Percentiles rank a stretch among this genome's conserved stretches.
Evolutionary conservation across 2,329 filamentous ascomycete genomes (phyloP).

Genomic region (Myriosclerotinia scirpicola): DNA sequence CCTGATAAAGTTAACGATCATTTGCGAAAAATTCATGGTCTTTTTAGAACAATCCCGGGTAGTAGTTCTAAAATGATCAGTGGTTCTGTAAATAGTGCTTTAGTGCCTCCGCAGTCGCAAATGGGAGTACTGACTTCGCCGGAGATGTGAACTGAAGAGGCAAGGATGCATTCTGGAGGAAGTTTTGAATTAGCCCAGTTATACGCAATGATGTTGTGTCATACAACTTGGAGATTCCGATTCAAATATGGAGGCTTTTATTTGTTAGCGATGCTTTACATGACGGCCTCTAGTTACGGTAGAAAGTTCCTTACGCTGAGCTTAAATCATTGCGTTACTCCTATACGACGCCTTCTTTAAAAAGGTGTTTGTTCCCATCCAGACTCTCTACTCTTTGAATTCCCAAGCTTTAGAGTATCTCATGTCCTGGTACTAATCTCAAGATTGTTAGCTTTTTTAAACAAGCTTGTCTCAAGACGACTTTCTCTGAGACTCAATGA

Average conservation of each 20-base stretch:
- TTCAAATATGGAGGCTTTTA: background rate
- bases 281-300: background rate
- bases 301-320: background rate
- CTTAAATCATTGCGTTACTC: background rate
- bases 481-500: no score
- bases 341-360: no score
- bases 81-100: background rate
- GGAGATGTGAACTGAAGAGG: background rate
- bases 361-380: background rate
- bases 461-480: no score
- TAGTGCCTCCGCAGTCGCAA: background rate
- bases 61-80: background rate
- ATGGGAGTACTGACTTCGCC: background rate
- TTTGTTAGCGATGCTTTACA: background rate
- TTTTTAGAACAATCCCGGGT: background rate
- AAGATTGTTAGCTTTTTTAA: background rate
- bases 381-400: background rate
- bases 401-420: background rate
- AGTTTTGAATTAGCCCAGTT: background rate
- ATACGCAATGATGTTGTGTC: background rate
- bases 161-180: no score
- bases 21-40: slow-evolving; percentile 7
- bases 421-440: background rate
- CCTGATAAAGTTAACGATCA: slow-evolving; percentile 12
- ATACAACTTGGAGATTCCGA: background rate